Evolutionary conservation across 2,329 filamentous ascomycete genomes (phyloP), one percentile per base, ranked within the genome.

Genomic region (Beauveria scarabaeidicola): DNA sequence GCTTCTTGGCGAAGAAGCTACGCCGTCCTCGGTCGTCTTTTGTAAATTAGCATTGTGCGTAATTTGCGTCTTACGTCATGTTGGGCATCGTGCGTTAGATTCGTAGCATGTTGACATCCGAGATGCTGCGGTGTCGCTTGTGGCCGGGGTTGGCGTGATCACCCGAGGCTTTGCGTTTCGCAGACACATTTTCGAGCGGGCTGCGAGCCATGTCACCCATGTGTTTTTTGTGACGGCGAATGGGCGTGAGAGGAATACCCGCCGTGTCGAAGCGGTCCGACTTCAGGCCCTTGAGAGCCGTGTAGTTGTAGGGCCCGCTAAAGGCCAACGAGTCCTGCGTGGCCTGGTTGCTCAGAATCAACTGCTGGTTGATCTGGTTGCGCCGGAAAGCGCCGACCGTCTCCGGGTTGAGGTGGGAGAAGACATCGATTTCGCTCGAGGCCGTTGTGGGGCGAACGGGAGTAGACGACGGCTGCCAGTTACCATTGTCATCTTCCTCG

Each of bases 321-420:
- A 87, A 83, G 53, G 82, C 79, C 27, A 89, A 76, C 43, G 85
- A 85, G 66, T 87, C 81, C 60, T 81, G 75, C 41, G 82, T 85
- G 23, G 81, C 82, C 66, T 83, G 80, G 67, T 80, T 82, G 72
- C 81, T 84, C 63, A 81, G 71, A 61, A 85, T 82, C 61, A 85
- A 75, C 65, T 83, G 80, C 68, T 83, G 79, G 68, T 83, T 82
- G 77, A 77, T 84, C 69, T 83, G 85, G 70, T 83, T 86, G 64
- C 78, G 83, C 59, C 89, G 89, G 78, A 94, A 95, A 1, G 89
- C 88, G 41, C 88, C 88, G 40, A 94, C 89, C 15, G 87, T 83
- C 60, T 86, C 82, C 9, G 79, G 73, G 61, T 83, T 83, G 64
- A 84, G 82, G 66, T 88, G 85, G 43, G 91, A 83, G 11, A 73